phyloP scores from a whole-genome alignment of 2,329 filamentous ascomycete species.

The Colletotrichum sansevieriae region DNA sequence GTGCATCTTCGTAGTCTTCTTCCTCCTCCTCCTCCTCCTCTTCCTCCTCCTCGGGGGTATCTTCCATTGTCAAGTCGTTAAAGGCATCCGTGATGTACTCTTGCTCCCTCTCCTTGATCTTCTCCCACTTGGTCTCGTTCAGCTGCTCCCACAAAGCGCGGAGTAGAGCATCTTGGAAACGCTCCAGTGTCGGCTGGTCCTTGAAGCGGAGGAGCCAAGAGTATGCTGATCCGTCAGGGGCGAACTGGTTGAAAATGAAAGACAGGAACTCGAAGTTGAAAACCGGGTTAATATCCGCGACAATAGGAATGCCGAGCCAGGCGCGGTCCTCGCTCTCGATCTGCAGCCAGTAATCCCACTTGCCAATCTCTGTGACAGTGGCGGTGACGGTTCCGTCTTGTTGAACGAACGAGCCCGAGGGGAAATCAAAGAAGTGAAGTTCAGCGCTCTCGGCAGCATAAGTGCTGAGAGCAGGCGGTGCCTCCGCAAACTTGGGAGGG shows the following conservation, averaged over 20 bases:
- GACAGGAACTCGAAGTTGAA: slow-evolving; percentile 99
- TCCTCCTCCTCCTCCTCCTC: slow-evolving; percentile 65
- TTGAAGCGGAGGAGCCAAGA: slow-evolving; percentile 97
- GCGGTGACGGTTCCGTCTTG: slow-evolving; percentile 83
- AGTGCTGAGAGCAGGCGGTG: slow-evolving; percentile 79
- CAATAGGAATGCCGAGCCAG: slow-evolving; percentile 88
- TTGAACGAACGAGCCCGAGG: slow-evolving; percentile 84
- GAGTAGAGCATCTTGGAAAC: slow-evolving; percentile 94
- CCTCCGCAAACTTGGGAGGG: slow-evolving; percentile 70
- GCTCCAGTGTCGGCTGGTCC: slow-evolving; percentile 82
- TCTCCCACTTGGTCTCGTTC: slow-evolving; percentile 94
- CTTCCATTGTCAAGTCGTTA: slow-evolving; percentile 93
- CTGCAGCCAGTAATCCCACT: slow-evolving; percentile 97
- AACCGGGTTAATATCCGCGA: slow-evolving; percentile 92
- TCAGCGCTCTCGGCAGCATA: slow-evolving; percentile 83
- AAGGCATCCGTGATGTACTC: slow-evolving; percentile 97
- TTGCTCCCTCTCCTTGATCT: slow-evolving; percentile 90
- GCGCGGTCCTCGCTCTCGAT: slow-evolving; percentile 81
- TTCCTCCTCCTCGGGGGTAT: slow-evolving; percentile 63
- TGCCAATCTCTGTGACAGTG: slow-evolving; percentile 85
- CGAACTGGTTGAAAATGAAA: slow-evolving; percentile 98
- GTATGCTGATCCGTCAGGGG: slow-evolving; percentile 87
- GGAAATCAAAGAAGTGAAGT: slow-evolving; percentile 93
- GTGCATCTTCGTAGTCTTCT: slow-evolving; percentile 69
- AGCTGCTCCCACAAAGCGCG: slow-evolving; percentile 96